phyloP scores from a whole-genome alignment of 495 filamentous ascomycete species.

The Daldinia bambusicola region DNA sequence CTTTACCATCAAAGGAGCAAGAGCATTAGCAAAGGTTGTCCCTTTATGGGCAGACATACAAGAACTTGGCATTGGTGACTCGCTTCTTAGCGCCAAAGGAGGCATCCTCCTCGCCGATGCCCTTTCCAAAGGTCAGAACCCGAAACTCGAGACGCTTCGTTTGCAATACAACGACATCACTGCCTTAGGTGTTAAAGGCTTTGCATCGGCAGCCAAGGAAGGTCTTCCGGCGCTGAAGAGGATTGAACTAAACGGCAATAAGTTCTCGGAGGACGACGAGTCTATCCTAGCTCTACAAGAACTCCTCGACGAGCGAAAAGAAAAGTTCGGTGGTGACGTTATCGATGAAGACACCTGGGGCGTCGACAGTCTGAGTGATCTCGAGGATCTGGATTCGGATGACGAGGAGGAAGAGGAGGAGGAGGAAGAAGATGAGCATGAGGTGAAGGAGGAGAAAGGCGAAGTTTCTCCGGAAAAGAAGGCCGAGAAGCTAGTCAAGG shows the following conservation, averaged over 20 bases:
- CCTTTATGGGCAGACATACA: conserved; percentile 76
- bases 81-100: conserved; percentile 82
- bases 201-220: conserved; percentile 71
- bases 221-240: conserved; percentile 77
- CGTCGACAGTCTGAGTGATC: conserved; percentile 82
- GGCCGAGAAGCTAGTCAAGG: conserved; percentile 72
- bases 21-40: conserved; percentile 78
- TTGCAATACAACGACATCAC: conserved; percentile 97
- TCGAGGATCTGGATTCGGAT: conserved; percentile 80
- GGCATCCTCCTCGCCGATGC: conserved; percentile 76
- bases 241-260: conserved; percentile 96
- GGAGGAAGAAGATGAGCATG: conserved; percentile 70
- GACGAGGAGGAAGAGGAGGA: conserved; percentile 77
- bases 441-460: conserved; percentile 71
- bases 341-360: conserved; percentile 79
- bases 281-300: conserved; percentile 62
- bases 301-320: conserved; percentile 67
- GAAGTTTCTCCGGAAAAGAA: conserved; percentile 64
- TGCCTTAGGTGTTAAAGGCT: conserved; percentile 71
- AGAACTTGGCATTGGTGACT: conserved; percentile 92
- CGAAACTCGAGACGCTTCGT: conserved; percentile 78
- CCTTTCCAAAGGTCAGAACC: conserved; percentile 77
- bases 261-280: conserved; percentile 85
- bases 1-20: conserved; percentile 84
- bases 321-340: conserved; percentile 67